phyloP scores from a whole-genome alignment of 495 filamentous ascomycete genomes.

The Penicillium cosmopolitanum region DNA sequence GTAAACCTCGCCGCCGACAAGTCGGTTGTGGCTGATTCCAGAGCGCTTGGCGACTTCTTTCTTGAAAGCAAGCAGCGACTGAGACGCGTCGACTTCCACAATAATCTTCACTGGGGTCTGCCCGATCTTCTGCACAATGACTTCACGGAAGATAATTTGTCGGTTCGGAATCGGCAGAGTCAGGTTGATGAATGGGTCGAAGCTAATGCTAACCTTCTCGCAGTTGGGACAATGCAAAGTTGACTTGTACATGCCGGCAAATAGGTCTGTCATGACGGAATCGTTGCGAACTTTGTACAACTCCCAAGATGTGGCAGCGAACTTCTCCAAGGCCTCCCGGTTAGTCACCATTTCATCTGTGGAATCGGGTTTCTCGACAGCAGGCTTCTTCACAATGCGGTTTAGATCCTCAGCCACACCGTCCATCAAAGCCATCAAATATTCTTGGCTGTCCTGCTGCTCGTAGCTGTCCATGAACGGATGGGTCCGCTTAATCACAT shows the following conservation, averaged over 20 bases:
- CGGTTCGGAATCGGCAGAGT: conserved; percentile 85
- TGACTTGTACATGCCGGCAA: conserved; percentile 97
- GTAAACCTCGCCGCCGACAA: conserved; percentile 80
- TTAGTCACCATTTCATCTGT: conserved; percentile 95
- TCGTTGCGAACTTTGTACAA: conserved; percentile 94
- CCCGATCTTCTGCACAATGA: conserved; percentile 55
- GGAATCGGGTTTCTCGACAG: conserved; percentile 96
- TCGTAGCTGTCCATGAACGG: conserved; percentile 90
- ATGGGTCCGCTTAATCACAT: conserved; percentile 74
- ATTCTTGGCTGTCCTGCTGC: conserved; percentile 97
- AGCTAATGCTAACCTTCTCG: conserved; percentile 95
- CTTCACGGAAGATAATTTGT: conserved; percentile 65
- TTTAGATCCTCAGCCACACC: conserved; percentile 95
- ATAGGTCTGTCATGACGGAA: conserved; percentile 91
- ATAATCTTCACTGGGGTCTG: conserved; percentile 66
- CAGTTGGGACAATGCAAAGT: conserved; percentile 90
- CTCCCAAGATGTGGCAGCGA: conserved; percentile 85
- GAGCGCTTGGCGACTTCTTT: conserved; percentile 63
- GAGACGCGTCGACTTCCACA: conserved; percentile 87
- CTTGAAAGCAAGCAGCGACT: conserved; percentile 72
- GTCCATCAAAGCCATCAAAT: conserved; percentile 94
- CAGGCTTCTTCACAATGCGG: conserved; percentile 91
- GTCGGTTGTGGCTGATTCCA: conserved; percentile 57
- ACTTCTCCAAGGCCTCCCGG: conserved; percentile 71
- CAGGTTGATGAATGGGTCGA: conserved; percentile 95